A percentile compares a stretch with the other conserved stretches of the same genome.
These are phyloP conservation scores for Phytophthora rubi DNA, from an alignment of 352 stramenopile species.

Conservation along the genomic window DNA sequence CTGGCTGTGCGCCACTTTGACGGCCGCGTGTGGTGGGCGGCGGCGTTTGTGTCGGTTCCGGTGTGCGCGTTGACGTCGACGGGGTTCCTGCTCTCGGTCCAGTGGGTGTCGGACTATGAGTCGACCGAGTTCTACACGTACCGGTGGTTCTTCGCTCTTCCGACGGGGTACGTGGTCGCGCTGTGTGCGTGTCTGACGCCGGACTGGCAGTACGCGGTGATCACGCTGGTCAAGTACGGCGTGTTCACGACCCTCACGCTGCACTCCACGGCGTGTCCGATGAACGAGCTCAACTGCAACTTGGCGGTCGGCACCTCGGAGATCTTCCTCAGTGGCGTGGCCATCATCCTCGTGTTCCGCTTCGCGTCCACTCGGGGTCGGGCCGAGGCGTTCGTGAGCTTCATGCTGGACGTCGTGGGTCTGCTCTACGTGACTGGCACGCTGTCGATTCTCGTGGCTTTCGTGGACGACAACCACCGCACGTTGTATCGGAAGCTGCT, in stretches of 20 bases:
- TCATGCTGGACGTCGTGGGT: conserved; percentile 58
- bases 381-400: conserved; percentile 44
- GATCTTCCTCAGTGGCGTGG: conserved; percentile 44
- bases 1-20: conserved; percentile 30
- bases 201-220: conserved; percentile 51
- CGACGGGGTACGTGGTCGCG: conserved; percentile 39
- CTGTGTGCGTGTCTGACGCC: conserved; percentile 55
- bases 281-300: conserved; percentile 56
- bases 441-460: conserved; percentile 53
- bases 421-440: conserved; percentile 63
- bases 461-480: conserved; percentile 61
- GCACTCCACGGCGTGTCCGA: conserved; percentile 49
- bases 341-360: conserved; percentile 52
- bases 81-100: conserved; percentile 36
- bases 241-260: conserved; percentile 61
- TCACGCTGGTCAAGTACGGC: conserved; percentile 46
- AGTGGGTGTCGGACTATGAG: conserved; percentile 43
- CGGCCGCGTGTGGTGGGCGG: conserved; percentile 50
- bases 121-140: conserved; percentile 57
- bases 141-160: conserved; percentile 45
- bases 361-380: conserved; percentile 32
- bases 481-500: conserved; percentile 58
- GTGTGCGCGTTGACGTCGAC: conserved; percentile 35
- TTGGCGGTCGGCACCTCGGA: conserved; percentile 37
- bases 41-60: conserved; percentile 37